Percentiles rank a stretch among this genome's conserved stretches.
phyloP scores from a whole-genome alignment of 2,329 filamentous ascomycete species.

The Claviceps purpurea region DNA sequence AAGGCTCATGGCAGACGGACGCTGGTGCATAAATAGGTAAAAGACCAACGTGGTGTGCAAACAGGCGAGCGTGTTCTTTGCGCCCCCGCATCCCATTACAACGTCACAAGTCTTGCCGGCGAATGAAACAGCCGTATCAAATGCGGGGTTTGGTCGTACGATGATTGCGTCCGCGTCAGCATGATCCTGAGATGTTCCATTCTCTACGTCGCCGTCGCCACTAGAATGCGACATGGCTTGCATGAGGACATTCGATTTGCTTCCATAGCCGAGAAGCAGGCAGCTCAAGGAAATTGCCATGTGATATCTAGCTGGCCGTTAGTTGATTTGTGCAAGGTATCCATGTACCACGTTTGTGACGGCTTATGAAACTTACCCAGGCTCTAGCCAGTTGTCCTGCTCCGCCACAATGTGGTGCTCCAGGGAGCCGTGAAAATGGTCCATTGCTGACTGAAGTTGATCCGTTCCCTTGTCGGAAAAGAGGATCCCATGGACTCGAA shows the following conservation, averaged over 20 bases:
- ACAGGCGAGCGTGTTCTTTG: conserved; percentile 47
- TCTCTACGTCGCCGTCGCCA: conserved; percentile 14
- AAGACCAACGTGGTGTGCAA: conserved; percentile 51
- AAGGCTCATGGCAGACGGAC: conserved; percentile 1
- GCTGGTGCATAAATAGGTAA: conserved; percentile 29
- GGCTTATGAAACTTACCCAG: conserved; percentile 20
- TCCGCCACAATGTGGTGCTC: conserved; percentile 40
- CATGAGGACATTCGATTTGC: conserved; percentile 32
- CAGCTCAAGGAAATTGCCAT: conserved; percentile 20
- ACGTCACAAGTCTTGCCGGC: conserved; percentile 30
- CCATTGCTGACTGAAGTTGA: conserved; percentile 28
- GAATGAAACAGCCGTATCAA: conserved; percentile 26
- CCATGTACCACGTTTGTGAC: no score
- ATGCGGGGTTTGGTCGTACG: conserved; percentile 12
- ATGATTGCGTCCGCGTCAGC: conserved; percentile 11
- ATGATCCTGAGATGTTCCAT: conserved; percentile 9
- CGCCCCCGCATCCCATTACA: conserved; percentile 37
- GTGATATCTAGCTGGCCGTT: conserved; percentile 15
- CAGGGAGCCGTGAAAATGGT: conserved; percentile 39
- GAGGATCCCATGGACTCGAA: conserved; percentile 50
- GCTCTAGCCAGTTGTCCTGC: conserved; percentile 37
- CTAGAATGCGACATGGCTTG: conserved; percentile 20
- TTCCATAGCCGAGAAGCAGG: conserved; percentile 20
- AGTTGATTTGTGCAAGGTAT: no score
- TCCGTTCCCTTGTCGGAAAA: conserved; percentile 40